Evolutionary conservation across 345 rosid species (phyloP).

Genomic region (Linum usitatissimum): DNA sequence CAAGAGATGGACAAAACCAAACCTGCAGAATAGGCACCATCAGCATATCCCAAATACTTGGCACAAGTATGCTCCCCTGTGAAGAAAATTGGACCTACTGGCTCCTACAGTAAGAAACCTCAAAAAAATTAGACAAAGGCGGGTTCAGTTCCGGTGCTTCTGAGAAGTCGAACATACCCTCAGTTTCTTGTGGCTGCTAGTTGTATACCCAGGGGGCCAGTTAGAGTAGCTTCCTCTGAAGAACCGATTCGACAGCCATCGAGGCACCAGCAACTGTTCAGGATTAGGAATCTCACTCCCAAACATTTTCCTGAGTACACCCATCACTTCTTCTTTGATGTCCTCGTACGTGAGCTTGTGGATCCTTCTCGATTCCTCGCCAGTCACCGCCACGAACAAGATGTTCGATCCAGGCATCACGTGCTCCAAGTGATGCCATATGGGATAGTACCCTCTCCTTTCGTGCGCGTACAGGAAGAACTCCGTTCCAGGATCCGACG

Average conservation of each 20-base stretch:
- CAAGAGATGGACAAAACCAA: too few species aligned
- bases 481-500: background rate
- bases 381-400: conserved; percentile 14
- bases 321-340: conserved; percentile 12
- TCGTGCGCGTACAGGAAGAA: conserved; percentile 5
- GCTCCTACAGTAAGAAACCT: background rate
- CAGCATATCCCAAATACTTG: background rate
- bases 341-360: conserved; percentile 4
- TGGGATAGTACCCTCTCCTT: background rate
- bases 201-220: conserved; percentile 13
- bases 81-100: background rate
- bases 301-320: conserved; percentile 13
- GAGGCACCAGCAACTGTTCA: conserved; percentile 13
- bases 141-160: too few species aligned
- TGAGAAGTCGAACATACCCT: background rate
- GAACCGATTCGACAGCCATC: conserved; percentile 15
- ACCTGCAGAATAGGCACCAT: background rate
- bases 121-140: too few species aligned
- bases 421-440: background rate
- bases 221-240: conserved; percentile 15
- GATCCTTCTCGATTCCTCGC: conserved; percentile 14
- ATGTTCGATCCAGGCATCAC: conserved; percentile 7
- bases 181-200: conserved; percentile 7
- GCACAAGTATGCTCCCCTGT: background rate
- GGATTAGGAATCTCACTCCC: conserved; percentile 15